phyloP scores from a whole-genome alignment of 805 yeast species.

The Starmerella potacharoeniae region DNA sequence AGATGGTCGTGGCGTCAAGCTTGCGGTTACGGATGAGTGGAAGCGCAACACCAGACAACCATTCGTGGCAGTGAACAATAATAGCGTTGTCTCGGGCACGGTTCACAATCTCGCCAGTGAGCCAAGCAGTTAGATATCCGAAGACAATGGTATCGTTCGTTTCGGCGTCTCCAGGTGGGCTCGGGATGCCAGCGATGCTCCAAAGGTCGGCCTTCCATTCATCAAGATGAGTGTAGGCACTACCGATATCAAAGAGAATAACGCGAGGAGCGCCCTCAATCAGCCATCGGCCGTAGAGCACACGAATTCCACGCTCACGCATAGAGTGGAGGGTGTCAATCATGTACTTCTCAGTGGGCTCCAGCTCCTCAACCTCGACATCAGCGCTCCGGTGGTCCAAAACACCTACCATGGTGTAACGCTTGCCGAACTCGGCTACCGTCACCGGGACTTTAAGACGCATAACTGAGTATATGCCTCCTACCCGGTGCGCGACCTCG shows the following conservation, averaged over 20 bases:
- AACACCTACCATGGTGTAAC: slow-evolving; percentile 83
- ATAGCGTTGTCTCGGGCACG: slow-evolving; percentile 80
- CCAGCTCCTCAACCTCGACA: slow-evolving; percentile 64
- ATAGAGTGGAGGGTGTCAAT: slow-evolving; percentile 60
- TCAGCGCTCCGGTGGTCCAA: slow-evolving; percentile 59
- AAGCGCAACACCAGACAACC: slow-evolving; percentile 94
- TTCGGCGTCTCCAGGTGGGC: slow-evolving; percentile 80
- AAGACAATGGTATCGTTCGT: slow-evolving; percentile 84
- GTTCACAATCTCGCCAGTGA: slow-evolving; percentile 82
- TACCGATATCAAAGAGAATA: slow-evolving; percentile 69
- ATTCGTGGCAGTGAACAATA: slow-evolving; percentile 90
- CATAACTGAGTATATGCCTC: slow-evolving; percentile 93
- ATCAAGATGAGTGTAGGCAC: slow-evolving; percentile 56
- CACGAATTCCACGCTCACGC: slow-evolving; percentile 69
- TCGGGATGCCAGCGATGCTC: slow-evolving; percentile 84
- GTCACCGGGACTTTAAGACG: slow-evolving; percentile 96
- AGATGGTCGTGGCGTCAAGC: slow-evolving; percentile 86
- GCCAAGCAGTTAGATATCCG: slow-evolving; percentile 95
- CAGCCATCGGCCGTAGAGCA: slow-evolving; percentile 89
- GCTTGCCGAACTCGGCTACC: slow-evolving; percentile 78
- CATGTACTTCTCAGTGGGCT: slow-evolving; percentile 38
- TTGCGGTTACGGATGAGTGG: slow-evolving; percentile 86
- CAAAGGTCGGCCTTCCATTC: slow-evolving; percentile 95
- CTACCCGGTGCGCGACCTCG: slow-evolving; percentile 94
- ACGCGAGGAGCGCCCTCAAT: slow-evolving; percentile 97